Conservation (phyloP, 805 yeast genomes). For the Wickerhamomyces hampshirensis region DNA sequence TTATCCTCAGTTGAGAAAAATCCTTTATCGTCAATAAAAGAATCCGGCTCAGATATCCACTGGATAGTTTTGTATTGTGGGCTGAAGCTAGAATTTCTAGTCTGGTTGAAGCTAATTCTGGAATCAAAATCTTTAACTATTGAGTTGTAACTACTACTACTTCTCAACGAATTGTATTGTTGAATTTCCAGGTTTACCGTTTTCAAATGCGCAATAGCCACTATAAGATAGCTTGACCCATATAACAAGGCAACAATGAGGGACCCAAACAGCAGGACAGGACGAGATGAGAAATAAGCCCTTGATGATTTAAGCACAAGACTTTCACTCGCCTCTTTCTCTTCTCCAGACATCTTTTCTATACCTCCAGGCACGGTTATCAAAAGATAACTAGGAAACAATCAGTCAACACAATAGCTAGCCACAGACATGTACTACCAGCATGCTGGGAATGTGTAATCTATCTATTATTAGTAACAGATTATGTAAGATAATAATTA, state of each 20-base stretch:
- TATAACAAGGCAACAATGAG: constrained; percentile 4
- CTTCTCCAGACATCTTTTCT: too few relatives aligned
- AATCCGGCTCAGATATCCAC: constrained; percentile 58
- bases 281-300: too few relatives aligned
- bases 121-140: neutral
- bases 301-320: too few relatives aligned
- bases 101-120: constrained; percentile 31
- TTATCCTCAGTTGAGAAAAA: constrained; percentile 51
- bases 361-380: too few relatives aligned
- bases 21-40: constrained; percentile 54
- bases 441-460: too few relatives aligned
- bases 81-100: constrained; percentile 51
- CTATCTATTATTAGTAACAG: too few relatives aligned
- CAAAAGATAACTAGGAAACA: constrained; percentile 2
- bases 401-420: constrained; percentile 1
- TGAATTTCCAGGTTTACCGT: constrained; percentile 5
- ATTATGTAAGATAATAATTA: too few relatives aligned
- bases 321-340: too few relatives aligned
- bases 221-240: constrained; percentile 8
- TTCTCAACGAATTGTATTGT: too few relatives aligned
- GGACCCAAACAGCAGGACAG: neutral
- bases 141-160: too few relatives aligned
- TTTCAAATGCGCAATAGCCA: constrained; percentile 8
- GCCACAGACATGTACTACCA: too few relatives aligned
- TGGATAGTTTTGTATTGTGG: constrained; percentile 55